Evolutionary conservation across 805 yeast species (phyloP).

Genomic region (Kurtzmaniella fragi): DNA sequence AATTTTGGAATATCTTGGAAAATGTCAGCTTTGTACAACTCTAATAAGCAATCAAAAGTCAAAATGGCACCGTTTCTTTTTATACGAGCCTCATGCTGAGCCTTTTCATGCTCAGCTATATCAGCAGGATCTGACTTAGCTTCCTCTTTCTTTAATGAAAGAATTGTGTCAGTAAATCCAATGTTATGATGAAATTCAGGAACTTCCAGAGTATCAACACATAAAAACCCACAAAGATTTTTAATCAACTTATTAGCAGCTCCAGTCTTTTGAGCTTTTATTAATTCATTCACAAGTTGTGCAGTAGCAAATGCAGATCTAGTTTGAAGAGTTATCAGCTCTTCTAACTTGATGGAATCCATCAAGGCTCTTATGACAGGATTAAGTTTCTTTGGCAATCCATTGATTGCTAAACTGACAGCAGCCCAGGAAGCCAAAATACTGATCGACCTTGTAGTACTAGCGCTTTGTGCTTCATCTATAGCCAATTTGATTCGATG

Average conservation of each 20-base stretch:
- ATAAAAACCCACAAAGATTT: slow-evolving; percentile 85
- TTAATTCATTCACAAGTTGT: slow-evolving; percentile 55
- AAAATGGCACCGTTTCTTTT: slow-evolving; percentile 81
- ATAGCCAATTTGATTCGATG: slow-evolving; percentile 63
- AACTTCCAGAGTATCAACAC: slow-evolving; percentile 94
- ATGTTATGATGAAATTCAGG: slow-evolving; percentile 81
- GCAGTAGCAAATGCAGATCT: slow-evolving; percentile 70
- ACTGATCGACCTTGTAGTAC: slow-evolving; percentile 46
- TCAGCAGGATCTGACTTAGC: slow-evolving; percentile 58
- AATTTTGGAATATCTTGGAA: slow-evolving; percentile 66
- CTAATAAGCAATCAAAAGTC: slow-evolving; percentile 58
- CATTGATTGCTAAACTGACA: slow-evolving; percentile 56
- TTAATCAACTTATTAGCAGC: slow-evolving; percentile 87
- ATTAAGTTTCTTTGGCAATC: slow-evolving; percentile 82
- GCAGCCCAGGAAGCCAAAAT: slow-evolving; percentile 76
- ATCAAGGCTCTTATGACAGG: slow-evolving; percentile 84
- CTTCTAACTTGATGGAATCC: slow-evolving; percentile 86
- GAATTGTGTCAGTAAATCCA: slow-evolving; percentile 46
- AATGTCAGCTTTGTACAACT: slow-evolving; percentile 46
- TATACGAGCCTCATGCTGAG: slow-evolving; percentile 67
- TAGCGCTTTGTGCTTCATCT: slow-evolving; percentile 57
- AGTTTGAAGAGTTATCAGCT: slow-evolving; percentile 56
- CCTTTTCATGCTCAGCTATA: slow-evolving; percentile 53
- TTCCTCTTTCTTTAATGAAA: slow-evolving; percentile 79
- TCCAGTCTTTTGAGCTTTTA: slow-evolving; percentile 49